Conservation (phyloP, 805 yeast genomes). For the Ogataea populi-albae region DNA sequence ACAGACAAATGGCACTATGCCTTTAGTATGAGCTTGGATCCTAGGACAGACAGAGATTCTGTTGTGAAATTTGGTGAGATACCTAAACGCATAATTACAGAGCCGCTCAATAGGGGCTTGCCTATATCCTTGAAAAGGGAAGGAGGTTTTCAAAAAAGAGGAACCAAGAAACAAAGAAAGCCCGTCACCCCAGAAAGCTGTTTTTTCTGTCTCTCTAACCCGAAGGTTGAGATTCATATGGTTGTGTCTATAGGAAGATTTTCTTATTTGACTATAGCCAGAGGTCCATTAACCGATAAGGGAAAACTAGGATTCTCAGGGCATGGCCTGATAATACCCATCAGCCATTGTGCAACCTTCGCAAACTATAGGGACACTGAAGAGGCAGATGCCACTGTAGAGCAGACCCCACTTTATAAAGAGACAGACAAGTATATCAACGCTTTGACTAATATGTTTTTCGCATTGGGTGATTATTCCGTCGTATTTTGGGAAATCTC, state of each 20-base stretch:
- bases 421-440: conserved; percentile 50
- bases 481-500: conserved; percentile 71
- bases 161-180: conserved; percentile 28
- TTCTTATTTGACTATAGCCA: conserved; percentile 72
- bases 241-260: conserved; percentile 68
- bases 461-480: conserved; percentile 36
- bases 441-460: conserved; percentile 50
- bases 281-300: conserved; percentile 74
- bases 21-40: conserved; percentile 42
- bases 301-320: conserved; percentile 60
- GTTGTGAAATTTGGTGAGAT: conserved; percentile 17
- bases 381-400: conserved; percentile 22
- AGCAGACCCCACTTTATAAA: conserved; percentile 33
- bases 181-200: conserved; percentile 60
- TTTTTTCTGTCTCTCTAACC: conserved; percentile 81
- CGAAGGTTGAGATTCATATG: conserved; percentile 75
- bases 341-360: conserved; percentile 60
- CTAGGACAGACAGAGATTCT: conserved; percentile 20
- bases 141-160: neutral
- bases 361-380: conserved; percentile 26
- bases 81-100: conserved; percentile 4
- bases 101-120: conserved; percentile 1
- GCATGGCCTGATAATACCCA: conserved; percentile 77
- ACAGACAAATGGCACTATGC: conserved; percentile 75
- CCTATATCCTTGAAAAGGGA: neutral